Evolutionary conservation across 306 rosid genomes (phyloP), one percentile per base, ranked within the genome.

Genomic region (Malus sieversii): DNA sequence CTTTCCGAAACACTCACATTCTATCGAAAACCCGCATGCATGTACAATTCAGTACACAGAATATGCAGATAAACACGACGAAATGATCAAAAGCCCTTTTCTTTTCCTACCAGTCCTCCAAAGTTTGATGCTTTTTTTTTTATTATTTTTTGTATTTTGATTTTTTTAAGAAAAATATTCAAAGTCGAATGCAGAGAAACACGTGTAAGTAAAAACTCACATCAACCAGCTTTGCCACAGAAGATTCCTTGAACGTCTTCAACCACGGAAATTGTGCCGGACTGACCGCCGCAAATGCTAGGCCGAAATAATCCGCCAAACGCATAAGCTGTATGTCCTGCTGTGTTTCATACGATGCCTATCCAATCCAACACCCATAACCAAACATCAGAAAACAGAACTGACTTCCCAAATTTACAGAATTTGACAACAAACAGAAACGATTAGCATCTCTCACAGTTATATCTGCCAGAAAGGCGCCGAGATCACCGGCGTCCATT

Each of bases 251-350:
- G 86, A 91, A 87, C 12, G 71, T 82, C 91, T 88, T 91, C 83
- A 86, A 33, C 97, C 97, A 91, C 18, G 94, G 92, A 78, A 91
- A 89, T 71, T 91, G 97, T 80, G 92, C 88, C 8, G 85, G 81
- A 29, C 79, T 64, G 4, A 91, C 97, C 0, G 84, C 60, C 22
- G 92, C 75, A 80, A 91, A 91, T 44, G 85, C 92, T 48, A 87
- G 88, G 10, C 91, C 97, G 64, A 86, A 87, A 52, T 89, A 86
- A 87, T 91, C 97, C n/a, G 92, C 94, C 46, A 91, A 89, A 67
- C 94, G 86, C 89, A 85, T 80, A 29, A 91, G 84, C 86, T 76
- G 86, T 69, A 89, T 79, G 65, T 89, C 91, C 75, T 89, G 85
- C 60, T 86, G 87, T n/a, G 88, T 67, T 73, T 89, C 90, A 78